Base-by-base conservation (phyloP, 345 rosid genomes). In the Syzygium grande region DNA sequence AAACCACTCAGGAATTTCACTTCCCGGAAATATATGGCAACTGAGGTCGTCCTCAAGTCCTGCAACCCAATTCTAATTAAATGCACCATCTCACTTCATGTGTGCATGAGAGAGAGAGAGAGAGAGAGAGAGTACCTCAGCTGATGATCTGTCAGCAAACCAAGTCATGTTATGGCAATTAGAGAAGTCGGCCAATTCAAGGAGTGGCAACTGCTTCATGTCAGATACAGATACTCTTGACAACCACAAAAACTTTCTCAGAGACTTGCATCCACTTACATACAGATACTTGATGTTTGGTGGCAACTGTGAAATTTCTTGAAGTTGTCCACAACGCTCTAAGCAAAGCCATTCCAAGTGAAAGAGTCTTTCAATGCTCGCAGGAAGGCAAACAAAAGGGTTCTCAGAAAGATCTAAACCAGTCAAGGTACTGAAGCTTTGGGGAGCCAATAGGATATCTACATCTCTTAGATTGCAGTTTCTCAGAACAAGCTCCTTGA, bases 361-460 rank as follows among this genome's bases (percentile, higher is more conserved):
- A 68, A 17, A 2, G 46, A 68, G 46, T 34, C 13, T 68, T 0
- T 1, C 46, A 17, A 68, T 34, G 46, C 80, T 68, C 0, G 25
- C 46, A 68, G 80, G 46, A 68, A 34, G 79, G 79, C 79, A 0
- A 68, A 16, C 13, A 30, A 68, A 68, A 30, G 79, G 79, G 25
- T 68, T 68, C 79, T 17, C 79, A 9, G 80, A 68, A 68, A 68
- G 80, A 17, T 68, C 46, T 34, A 68, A 19, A 7, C 80, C 49
- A 0, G 25, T 73, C 49, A 73, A 73, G 9, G 0, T 19, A 0
- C 7, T 19, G 80, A 73, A 73, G 49, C 49, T 73, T 9, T 19
- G 49, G 17, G 14, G 80, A 34, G 13, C 49, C 25, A 38, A 73
- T 19, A 73, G 80, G 14, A 4, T 4, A 0, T 34, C 25, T 73